Evolutionary conservation across 768 basidiomycete species (phyloP).

Genomic region (Leucosporidium yakuticum): DNA sequence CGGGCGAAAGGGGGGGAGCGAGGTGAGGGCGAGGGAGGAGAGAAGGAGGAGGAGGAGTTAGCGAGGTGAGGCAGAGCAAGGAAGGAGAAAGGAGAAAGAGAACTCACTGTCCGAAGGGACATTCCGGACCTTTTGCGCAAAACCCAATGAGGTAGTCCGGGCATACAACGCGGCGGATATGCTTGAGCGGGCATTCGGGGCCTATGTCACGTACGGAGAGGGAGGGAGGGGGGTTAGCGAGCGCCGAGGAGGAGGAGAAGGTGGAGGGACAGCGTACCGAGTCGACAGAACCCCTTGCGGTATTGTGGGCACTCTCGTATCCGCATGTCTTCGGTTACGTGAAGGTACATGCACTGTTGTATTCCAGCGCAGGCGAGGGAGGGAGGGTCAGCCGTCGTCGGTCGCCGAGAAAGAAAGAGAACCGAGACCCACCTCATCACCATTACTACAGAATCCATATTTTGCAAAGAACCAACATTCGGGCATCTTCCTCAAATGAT

Average conservation of each 20-base stretch:
- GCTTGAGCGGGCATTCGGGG: constrained; percentile 81
- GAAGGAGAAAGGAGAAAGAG: constrained; percentile 11
- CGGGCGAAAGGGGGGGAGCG: constrained; percentile 73
- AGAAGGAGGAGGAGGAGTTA: constrained; percentile 68
- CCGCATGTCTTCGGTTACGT: constrained; percentile 83
- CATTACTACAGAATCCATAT: constrained; percentile 93
- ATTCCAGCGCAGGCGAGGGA: neutral
- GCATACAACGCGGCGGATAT: constrained; percentile 84
- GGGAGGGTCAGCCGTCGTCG: neutral
- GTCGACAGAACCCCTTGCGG: constrained; percentile 87
- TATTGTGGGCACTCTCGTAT: constrained; percentile 92
- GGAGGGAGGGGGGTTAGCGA: constrained; percentile 9
- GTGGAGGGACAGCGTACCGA: constrained; percentile 56
- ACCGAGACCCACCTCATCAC: constrained; percentile 53
- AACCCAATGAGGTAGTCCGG: constrained; percentile 86
- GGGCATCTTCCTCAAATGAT: constrained; percentile 95
- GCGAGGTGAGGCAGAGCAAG: constrained; percentile 47
- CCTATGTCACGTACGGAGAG: constrained; percentile 49
- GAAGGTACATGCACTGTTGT: constrained; percentile 73
- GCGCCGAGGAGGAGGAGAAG: neutral
- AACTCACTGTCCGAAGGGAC: constrained; percentile 44
- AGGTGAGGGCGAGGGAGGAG: constrained; percentile 58
- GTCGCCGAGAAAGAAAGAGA: neutral
- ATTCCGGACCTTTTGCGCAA: constrained; percentile 83
- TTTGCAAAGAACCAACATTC: constrained; percentile 99